Base-by-base conservation (phyloP, 108 stramenopile species). In the Epipyxis sp. region DNA sequence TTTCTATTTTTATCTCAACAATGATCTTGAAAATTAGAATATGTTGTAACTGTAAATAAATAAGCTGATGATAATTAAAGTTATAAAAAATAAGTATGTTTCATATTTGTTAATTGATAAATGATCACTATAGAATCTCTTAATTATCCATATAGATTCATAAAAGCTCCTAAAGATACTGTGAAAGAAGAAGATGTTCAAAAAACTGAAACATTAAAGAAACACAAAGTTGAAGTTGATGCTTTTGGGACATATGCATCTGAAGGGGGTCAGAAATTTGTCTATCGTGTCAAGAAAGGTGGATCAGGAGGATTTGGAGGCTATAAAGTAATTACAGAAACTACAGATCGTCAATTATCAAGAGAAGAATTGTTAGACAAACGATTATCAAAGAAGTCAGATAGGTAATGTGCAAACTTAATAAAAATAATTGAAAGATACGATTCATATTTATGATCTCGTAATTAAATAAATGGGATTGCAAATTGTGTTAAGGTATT, bases 331-430 rank as follows among this genome's bases (percentile, higher is more conserved):
- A 78, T 85, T 13, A 69, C 76, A 0, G 78, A 81, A 67, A 16
- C 42, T 1, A 81, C 45, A 1, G 67, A 58, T 30, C 46, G 44
- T n/a, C 45, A 32, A 10, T 65, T 85, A 59, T 77, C 84, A 10
- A 41, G 87, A 40, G 79, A 79, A 59, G 77, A 88, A 59, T 68
- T 88, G 46, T 80, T 88, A 25, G 81, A 88, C 42, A 77, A 80
- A 67, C 77, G 87, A 25, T 44, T 77, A 0, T 85, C 82, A 34
- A 81, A 88, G 32, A 88, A 88, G 69, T 69, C 81, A 40, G 87
- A 88, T 40, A 50, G 46, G 46, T 50, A 13, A 50, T n/a, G n/a
- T n/a, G n/a, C n/a, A n/a, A n/a, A n/a, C n/a, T n/a, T n/a, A n/a
- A n/a, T n/a, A n/a, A n/a, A n/a, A n/a, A n/a, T n/a, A n/a, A n/a